Base-by-base conservation (phyloP, 495 filamentous ascomycete genomes). In the Penicillium cosmopolitanum region DNA sequence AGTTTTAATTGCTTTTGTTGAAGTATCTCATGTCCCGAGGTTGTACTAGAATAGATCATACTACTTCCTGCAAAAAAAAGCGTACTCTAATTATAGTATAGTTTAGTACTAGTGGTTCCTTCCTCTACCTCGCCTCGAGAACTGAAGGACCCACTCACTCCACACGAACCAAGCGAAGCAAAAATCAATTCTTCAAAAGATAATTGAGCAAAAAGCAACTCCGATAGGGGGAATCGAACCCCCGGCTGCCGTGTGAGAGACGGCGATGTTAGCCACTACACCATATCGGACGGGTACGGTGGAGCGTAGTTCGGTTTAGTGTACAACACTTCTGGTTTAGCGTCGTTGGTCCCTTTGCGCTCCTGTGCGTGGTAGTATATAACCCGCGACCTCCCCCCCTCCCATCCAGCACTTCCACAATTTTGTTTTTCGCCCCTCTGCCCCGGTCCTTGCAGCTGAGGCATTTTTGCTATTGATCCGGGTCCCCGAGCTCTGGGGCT, bases 201-300 rank as follows among this genome's bases (percentile, higher is more conserved):
- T 2, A 2, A 13, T 11, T 36, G 35, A 11, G 35, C 35, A 23
- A 57, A 57, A 57, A 50, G 16, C 48, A 38, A 50, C 61, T 64
- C 61, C 61, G 61, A 64, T 60, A 64, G 57, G 61, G 61, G 57
- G 61, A 64, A 64, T 64, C 61, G 61, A 64, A 46, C 43, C 61
- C 67, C 71, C 51, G 57, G 69, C 67, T 74, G 72, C 64, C 61
- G 68, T 70, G 70, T 74, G 69, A 71, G 63, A 74, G 63, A 69
- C 66, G 58, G 62, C 68, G 64, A 69, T 73, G 72, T 70, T 72
- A 67, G 57, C 71, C 69, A 69, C 58, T 72, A 74, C 69, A 71
- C 71, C 66, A 72, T 67, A 74, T 68, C 71, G 69, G 67, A 73
- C 18, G 5, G 4, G 9, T 48, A 47, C 9, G 21, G 21, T 48